These are phyloP conservation scores for Acer yangbiense DNA, from an alignment of 345 rosid genomes.

Conservation along the genomic window DNA sequence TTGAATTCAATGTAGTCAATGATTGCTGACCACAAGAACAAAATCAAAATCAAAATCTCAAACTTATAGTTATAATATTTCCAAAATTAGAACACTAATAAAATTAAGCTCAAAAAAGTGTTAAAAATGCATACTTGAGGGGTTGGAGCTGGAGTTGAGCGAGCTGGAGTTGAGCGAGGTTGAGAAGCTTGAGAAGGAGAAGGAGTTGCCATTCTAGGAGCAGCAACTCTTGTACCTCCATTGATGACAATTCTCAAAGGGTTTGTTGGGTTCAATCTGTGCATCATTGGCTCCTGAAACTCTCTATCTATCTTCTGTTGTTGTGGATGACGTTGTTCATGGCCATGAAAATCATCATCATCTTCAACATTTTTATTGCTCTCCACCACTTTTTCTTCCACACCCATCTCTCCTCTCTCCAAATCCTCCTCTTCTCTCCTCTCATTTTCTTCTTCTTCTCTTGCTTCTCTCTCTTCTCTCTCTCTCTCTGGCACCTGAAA, in stretches of 20 bases:
- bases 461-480: conserved; percentile 22
- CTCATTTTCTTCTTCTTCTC: conserved; percentile 12
- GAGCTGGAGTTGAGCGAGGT: conserved; percentile 54
- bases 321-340: not conserved
- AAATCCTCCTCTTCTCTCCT: conserved; percentile 28
- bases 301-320: conserved; percentile 17
- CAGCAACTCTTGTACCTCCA: conserved; percentile 50
- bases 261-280: conserved; percentile 72
- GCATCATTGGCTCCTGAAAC: conserved; percentile 57
- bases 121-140: conserved; percentile 55
- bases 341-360: not conserved
- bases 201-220: conserved; percentile 42
- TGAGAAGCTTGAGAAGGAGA: conserved; percentile 43
- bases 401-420: conserved; percentile 53
- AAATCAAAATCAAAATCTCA: not conserved
- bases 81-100: conserved; percentile 10
- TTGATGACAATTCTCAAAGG: conserved; percentile 71
- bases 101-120: not conserved
- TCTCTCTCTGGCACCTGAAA: conserved; percentile 50
- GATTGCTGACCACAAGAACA: conserved; percentile 43
- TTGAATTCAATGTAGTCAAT: conserved; percentile 69
- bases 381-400: conserved; percentile 31
- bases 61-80: not conserved
- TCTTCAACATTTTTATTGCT: conserved; percentile 6
- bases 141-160: conserved; percentile 59